Percentiles rank a stretch among this genome's conserved stretches.
phyloP scores from a whole-genome alignment of 345 rosid species.

The Noccaea caerulescens region DNA sequence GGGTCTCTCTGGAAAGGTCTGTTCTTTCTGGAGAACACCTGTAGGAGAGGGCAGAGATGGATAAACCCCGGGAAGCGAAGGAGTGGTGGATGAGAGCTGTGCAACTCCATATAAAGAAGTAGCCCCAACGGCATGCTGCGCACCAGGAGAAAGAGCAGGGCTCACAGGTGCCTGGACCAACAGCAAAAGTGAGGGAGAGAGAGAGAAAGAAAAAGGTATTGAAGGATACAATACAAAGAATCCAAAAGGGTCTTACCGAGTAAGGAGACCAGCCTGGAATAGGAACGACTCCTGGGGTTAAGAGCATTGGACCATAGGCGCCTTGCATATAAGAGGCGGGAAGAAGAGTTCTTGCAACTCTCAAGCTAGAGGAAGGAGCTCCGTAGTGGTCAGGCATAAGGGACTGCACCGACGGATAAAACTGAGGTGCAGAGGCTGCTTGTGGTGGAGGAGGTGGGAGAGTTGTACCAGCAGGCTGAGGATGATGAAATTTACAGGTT shows the following conservation, averaged over 20 bases:
- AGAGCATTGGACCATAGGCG: conserved; percentile 72
- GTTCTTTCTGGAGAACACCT: conserved; percentile 65
- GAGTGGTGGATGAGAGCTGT: conserved; percentile 71
- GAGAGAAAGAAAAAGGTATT: background rate
- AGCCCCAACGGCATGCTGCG: conserved; percentile 75
- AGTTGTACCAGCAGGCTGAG: conserved; percentile 71
- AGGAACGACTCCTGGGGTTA: conserved; percentile 77
- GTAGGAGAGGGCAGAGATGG: conserved; percentile 52
- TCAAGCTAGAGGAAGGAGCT: conserved; percentile 56
- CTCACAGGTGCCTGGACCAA: conserved; percentile 79
- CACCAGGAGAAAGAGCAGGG: conserved; percentile 76
- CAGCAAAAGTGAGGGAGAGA: background rate
- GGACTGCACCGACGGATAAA: conserved; percentile 83
- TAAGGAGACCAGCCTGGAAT: conserved; percentile 84
- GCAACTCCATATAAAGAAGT: conserved; percentile 71
- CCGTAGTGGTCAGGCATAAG: conserved; percentile 75
- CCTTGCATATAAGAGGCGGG: conserved; percentile 82
- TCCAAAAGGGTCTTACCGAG: conserved; percentile 55
- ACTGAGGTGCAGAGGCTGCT: conserved; percentile 63
- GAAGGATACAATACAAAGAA: conserved; percentile 7
- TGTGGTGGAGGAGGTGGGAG: conserved; percentile 42
- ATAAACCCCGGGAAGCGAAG: conserved; percentile 65
- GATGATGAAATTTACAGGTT: conserved; percentile 96
- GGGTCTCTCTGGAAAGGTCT: conserved; percentile 91
- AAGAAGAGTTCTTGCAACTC: conserved; percentile 73